Conservation (phyloP, 2,329 filamentous ascomycete genomes). For the Colletotrichum somersetense region DNA sequence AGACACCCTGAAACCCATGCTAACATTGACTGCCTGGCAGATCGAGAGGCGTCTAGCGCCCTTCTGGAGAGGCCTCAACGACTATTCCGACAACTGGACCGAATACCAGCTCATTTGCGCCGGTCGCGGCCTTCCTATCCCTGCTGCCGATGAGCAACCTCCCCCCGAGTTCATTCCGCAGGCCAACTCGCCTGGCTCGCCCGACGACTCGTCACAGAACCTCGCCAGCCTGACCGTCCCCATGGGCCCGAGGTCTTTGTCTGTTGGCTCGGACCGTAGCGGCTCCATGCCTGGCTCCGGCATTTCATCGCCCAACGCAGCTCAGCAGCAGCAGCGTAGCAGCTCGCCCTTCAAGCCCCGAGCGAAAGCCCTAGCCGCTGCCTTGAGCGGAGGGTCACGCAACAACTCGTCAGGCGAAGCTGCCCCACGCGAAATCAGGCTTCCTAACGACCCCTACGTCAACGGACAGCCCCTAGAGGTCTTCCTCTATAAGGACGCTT, state of each 20-base stretch:
- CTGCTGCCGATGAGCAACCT: constrained; percentile 85
- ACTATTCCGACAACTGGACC: constrained; percentile 89
- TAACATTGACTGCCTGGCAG: constrained; percentile 58
- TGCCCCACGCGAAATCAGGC: constrained; percentile 79
- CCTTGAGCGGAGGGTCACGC: constrained; percentile 79
- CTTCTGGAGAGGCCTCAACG: constrained; percentile 94
- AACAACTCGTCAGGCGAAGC: constrained; percentile 80
- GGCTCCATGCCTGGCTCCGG: constrained; percentile 68
- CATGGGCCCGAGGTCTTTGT: constrained; percentile 81
- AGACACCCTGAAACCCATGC: neutral
- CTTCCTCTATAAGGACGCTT: constrained; percentile 90
- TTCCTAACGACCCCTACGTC: constrained; percentile 87
- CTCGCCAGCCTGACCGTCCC: constrained; percentile 83
- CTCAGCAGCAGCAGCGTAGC: constrained; percentile 58
- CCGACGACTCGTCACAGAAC: constrained; percentile 68
- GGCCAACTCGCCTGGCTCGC: constrained; percentile 60
- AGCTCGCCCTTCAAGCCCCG: constrained; percentile 80
- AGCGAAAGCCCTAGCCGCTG: constrained; percentile 88
- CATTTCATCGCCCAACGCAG: constrained; percentile 66
- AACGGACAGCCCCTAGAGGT: constrained; percentile 96
- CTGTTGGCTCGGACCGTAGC: constrained; percentile 78
- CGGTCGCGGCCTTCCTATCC: constrained; percentile 85
- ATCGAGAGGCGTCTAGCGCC: constrained; percentile 93
- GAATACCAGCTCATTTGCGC: constrained; percentile 96
- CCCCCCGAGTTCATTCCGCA: constrained; percentile 71